A percentile compares a stretch with the other conserved stretches of the same genome.
Evolutionary conservation across 108 stramenopile species (phyloP).

Genomic region (Fistulifera pelliculosa): DNA sequence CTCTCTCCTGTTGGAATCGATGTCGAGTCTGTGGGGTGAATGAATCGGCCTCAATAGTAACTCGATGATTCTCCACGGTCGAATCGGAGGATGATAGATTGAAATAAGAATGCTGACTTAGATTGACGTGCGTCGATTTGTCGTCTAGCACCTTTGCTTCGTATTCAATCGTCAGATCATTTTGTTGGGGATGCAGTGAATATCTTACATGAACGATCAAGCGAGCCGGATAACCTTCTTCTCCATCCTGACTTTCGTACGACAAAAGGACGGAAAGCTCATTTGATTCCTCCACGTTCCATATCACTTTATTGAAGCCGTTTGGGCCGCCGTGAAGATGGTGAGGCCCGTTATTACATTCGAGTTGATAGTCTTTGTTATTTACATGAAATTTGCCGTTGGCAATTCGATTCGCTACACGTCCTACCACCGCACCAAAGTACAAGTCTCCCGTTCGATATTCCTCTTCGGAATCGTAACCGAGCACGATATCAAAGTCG

Average conservation of each 20-base stretch:
- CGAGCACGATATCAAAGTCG: constrained; percentile 46
- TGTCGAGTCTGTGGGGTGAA: constrained; percentile 53
- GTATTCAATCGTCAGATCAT: constrained; percentile 37
- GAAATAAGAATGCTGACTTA: constrained; percentile 84
- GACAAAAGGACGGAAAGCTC: constrained; percentile 35
- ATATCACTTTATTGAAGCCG: constrained; percentile 50
- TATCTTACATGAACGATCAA: constrained; percentile 52
- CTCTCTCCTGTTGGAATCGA: constrained; percentile 70
- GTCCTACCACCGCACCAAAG: constrained; percentile 64
- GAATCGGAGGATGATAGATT: constrained; percentile 45
- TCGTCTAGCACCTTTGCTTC: constrained; percentile 28
- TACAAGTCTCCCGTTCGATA: constrained; percentile 32
- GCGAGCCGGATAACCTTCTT: constrained; percentile 76
- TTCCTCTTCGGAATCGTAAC: constrained; percentile 35
- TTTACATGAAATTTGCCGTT: constrained; percentile 49
- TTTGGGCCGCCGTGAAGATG: constrained; percentile 75
- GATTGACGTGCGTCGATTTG: constrained; percentile 46
- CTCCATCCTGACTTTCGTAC: constrained; percentile 50
- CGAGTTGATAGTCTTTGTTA: constrained; percentile 34
- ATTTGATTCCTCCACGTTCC: constrained; percentile 28
- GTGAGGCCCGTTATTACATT: constrained; percentile 70
- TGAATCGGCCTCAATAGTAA: constrained; percentile 32
- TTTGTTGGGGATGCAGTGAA: constrained; percentile 25
- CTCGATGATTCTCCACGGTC: constrained; percentile 55
- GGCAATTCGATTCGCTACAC: constrained; percentile 80